Conservation (phyloP, 139 green algal species). For the Mychonastes homosphaera region DNA sequence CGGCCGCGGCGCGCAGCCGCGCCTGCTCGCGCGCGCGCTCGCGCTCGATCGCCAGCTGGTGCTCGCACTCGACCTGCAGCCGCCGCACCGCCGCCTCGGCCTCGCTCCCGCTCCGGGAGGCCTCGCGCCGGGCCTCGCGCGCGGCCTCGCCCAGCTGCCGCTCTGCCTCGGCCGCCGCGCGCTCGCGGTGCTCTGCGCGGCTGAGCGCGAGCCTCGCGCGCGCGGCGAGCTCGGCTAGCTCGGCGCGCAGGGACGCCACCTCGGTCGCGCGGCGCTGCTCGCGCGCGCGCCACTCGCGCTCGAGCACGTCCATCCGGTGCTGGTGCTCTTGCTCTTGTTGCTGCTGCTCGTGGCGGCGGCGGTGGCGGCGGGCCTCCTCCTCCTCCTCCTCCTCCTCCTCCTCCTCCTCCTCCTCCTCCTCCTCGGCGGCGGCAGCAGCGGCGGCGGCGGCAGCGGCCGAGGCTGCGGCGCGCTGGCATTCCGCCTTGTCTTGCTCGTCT, state of each 20-base stretch:
- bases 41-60: constrained; percentile 54
- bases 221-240: constrained; percentile 31
- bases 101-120: constrained; percentile 44
- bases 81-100: constrained; percentile 49
- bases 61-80: constrained; percentile 56
- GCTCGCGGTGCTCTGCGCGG: constrained; percentile 23
- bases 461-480: neutral
- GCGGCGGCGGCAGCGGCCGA: neutral
- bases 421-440: neutral
- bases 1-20: constrained; percentile 25
- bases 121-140: constrained; percentile 33
- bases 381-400: no score
- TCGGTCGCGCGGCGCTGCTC: constrained; percentile 33
- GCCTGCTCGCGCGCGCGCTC: constrained; percentile 26
- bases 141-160: constrained; percentile 27
- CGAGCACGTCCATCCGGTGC: constrained; percentile 43
- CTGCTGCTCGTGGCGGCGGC: constrained; percentile 38
- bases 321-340: no score
- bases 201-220: constrained; percentile 28
- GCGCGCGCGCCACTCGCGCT: constrained; percentile 45
- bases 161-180: constrained; percentile 31
- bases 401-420: neutral
- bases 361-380: constrained; percentile 34
- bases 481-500: neutral
- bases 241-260: constrained; percentile 3